Conservation (phyloP, 495 filamentous ascomycete genomes). For the Pseudoneurospora amorphoporcata region DNA sequence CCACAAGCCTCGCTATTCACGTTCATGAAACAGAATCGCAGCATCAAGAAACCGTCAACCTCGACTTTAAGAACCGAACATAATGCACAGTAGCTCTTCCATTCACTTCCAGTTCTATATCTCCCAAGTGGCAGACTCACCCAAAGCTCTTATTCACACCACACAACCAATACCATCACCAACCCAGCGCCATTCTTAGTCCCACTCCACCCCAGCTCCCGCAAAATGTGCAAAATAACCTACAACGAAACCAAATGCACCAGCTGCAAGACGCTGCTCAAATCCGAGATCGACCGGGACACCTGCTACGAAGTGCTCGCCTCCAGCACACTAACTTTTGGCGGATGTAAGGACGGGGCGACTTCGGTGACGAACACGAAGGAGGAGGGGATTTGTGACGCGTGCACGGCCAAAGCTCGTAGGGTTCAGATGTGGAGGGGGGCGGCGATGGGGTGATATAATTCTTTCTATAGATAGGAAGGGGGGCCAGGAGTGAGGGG, state of each 20-base stretch:
- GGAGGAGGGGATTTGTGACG: neutral
- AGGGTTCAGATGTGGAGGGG: neutral
- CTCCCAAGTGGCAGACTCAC: too few relatives aligned
- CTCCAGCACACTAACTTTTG: neutral
- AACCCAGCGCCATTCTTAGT: too few relatives aligned
- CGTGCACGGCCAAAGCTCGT: neutral
- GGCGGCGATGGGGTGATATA: neutral
- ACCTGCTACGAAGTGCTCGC: neutral
- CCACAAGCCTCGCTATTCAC: neutral
- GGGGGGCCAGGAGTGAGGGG: neutral
- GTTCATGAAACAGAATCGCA: neutral
- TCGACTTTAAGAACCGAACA: too few relatives aligned
- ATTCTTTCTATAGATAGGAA: too few relatives aligned
- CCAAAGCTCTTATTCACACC: too few relatives aligned
- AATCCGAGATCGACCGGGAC: neutral
- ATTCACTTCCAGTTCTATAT: too few relatives aligned
- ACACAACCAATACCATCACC: too few relatives aligned
- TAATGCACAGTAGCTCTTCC: too few relatives aligned
- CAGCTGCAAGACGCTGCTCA: neutral
- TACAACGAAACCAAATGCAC: neutral
- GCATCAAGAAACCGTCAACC: too few relatives aligned
- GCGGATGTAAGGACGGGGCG: neutral
- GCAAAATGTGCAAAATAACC: neutral
- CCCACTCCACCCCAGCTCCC: neutral
- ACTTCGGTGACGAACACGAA: neutral